phyloP scores from a whole-genome alignment of 192 early-diverging fungal genomes.

The Geranomyces michiganensis region DNA sequence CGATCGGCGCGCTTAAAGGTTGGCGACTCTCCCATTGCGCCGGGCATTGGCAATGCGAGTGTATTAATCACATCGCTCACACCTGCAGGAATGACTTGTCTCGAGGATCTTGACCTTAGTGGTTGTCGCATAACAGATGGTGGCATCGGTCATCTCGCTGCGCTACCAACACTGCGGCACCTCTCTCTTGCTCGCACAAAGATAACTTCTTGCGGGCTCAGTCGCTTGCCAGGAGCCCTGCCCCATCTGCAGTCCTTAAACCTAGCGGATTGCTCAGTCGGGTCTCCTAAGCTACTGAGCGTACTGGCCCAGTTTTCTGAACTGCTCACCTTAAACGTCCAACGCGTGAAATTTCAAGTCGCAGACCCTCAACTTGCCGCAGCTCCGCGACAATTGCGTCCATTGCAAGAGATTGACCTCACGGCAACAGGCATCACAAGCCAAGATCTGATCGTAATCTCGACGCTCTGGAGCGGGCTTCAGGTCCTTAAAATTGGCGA shows the following conservation, averaged over 20 bases:
- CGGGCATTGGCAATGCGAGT: not conserved
- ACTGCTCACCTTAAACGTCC: not conserved
- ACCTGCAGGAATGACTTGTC: not conserved
- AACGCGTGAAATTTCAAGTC: not conserved
- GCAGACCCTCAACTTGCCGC: not conserved
- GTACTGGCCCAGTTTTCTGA: not conserved
- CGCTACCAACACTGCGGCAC: not conserved
- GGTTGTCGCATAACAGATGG: constrained; percentile 13
- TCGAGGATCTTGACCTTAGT: not conserved
- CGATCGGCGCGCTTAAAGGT: constrained; percentile 1
- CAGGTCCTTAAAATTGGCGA: not conserved
- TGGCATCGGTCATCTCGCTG: not conserved
- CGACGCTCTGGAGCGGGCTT: not conserved
- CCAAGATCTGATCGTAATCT: not conserved
- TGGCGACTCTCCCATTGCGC: not conserved
- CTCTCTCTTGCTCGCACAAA: constrained; percentile 10
- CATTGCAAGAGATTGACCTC: not conserved
- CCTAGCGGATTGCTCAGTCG: not conserved
- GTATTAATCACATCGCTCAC: not conserved
- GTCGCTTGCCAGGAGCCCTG: not conserved
- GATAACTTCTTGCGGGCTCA: not conserved
- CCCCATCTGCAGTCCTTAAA: not conserved
- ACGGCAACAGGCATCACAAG: not conserved
- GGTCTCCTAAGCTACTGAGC: not conserved
- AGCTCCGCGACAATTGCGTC: not conserved